Conservation (phyloP, 108 stramenopile genomes). For the Ochromonas danica region DNA sequence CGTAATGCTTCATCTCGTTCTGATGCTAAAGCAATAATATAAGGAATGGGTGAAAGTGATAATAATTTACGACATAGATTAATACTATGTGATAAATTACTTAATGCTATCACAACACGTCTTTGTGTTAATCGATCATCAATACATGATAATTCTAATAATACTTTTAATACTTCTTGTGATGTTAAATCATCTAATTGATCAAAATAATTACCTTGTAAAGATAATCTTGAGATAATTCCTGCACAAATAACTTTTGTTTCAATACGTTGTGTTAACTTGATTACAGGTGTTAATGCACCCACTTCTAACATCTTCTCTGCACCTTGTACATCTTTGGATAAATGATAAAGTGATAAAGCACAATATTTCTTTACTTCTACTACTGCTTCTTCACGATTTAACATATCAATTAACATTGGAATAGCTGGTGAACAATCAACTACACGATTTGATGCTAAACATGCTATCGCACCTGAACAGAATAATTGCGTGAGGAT, state of each 20-base stretch:
- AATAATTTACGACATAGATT: background rate
- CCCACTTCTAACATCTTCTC: background rate
- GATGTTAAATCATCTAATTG: constrained; percentile 11
- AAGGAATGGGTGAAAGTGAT: background rate
- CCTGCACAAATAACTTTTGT: constrained; percentile 34
- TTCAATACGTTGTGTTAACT: constrained; percentile 12
- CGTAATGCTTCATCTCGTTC: constrained; percentile 29
- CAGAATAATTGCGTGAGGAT: background rate
- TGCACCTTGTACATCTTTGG: too few species aligned
- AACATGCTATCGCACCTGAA: background rate
- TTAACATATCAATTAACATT: constrained; percentile 25
- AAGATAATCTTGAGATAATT: constrained; percentile 31
- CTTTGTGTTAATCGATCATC: constrained; percentile 34
- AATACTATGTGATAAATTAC: background rate
- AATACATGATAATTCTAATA: constrained; percentile 20
- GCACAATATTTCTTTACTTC: constrained; percentile 24
- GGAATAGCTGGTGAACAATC: constrained; percentile 28
- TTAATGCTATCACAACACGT: constrained; percentile 22
- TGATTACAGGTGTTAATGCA: constrained; percentile 5
- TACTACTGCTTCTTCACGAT: background rate
- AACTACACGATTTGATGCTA: background rate
- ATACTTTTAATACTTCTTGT: constrained; percentile 5
- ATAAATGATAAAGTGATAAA: background rate
- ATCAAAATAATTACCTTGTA: background rate
- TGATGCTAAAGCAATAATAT: constrained; percentile 32